A percentile compares a stretch with the other conserved stretches of the same genome.
Evolutionary conservation across 2,329 filamentous ascomycete genomes (phyloP).

Genomic region (Aspergillus cejpii): DNA sequence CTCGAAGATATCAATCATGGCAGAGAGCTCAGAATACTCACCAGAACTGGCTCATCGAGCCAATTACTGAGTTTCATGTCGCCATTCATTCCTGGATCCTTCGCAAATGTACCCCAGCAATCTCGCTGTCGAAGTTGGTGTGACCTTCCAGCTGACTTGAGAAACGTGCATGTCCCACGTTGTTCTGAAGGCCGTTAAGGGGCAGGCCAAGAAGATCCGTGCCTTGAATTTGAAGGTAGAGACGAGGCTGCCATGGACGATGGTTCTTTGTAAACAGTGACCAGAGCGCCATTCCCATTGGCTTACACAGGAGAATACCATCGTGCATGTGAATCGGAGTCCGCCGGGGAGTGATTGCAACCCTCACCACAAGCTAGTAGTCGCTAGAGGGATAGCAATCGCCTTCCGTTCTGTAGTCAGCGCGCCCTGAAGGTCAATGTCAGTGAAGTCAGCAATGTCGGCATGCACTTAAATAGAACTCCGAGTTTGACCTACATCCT

Average conservation of each 20-base stretch:
- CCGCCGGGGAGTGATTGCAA: conserved; percentile 4
- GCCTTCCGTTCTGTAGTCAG: neutral
- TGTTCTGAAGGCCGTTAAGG: conserved; percentile 7
- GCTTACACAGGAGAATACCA: neutral
- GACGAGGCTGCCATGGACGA: conserved; percentile 13
- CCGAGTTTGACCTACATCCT: neutral
- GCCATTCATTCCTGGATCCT: neutral
- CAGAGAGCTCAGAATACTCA: too few relatives aligned
- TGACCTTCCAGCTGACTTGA: conserved; percentile 12
- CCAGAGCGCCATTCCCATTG: conserved; percentile 8
- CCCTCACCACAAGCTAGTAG: conserved; percentile 2
- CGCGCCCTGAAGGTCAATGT: neutral
- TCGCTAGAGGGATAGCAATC: too few relatives aligned
- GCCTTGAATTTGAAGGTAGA: conserved; percentile 3
- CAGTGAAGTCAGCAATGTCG: conserved; percentile 2
- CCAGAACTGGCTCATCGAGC: too few relatives aligned
- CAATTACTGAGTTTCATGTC: neutral
- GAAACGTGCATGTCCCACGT: conserved; percentile 13
- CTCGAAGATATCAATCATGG: too few relatives aligned
- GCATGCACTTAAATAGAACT: neutral
- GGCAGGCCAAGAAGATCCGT: conserved; percentile 8
- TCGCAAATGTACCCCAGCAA: neutral
- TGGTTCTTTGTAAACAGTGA: conserved; percentile 3
- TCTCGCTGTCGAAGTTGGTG: conserved; percentile 9
- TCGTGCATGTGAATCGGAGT: conserved; percentile 11